Evolutionary conservation across 768 basidiomycete species (phyloP), one percentile per base, ranked within the genome.

Genomic region (Leucocoprinus leucothites): DNA sequence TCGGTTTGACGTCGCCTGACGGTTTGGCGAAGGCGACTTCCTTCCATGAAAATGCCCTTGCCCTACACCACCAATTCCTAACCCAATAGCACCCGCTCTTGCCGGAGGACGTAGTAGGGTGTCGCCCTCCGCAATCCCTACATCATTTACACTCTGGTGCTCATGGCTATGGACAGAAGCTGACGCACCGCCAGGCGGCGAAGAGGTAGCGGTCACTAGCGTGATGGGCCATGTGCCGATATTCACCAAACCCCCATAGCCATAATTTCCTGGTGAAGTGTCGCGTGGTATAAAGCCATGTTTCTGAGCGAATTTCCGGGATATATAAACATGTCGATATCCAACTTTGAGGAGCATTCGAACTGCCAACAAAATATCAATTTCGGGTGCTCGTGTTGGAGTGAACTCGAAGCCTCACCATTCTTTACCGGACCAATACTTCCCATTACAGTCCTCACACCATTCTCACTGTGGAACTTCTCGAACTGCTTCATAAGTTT

Each of bases 341-440:
- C 97, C 95, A 16, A 83, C 80, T 70, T 93, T 96, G 57, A 99
- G 77, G 36, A 98, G 80, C 95, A 98, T 99, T 18, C 90, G 84
- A 1, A 95, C 93, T 93, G 63, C 0, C 19, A 44, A 47, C 34
- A 51, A n/a, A 25, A 28, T 48, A n/a, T 14, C 16, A 34, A 44
- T 47, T 22, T 14, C n/a, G 1, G 13, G 21, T 19, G 38, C 13
- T 16, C 8, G 38, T 5, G 18, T 53, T 14, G 13, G 25, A 58
- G 44, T 13, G 42, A 24, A 25, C 21, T 24, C 14, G 18, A 31
- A 6, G 7, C 67, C 82, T 51, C 56, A 91, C 94, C 94, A 68
- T 90, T 85, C 48, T 86, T 75, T 40, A 93, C 91, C n/a, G 92
- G 88, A 0, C 94, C 96, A 55, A 98, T 92, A 59, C 82, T 86